These are phyloP conservation scores for Phytophthora pistaciae DNA, from an alignment of 352 stramenopile species.

Conservation along the genomic window DNA sequence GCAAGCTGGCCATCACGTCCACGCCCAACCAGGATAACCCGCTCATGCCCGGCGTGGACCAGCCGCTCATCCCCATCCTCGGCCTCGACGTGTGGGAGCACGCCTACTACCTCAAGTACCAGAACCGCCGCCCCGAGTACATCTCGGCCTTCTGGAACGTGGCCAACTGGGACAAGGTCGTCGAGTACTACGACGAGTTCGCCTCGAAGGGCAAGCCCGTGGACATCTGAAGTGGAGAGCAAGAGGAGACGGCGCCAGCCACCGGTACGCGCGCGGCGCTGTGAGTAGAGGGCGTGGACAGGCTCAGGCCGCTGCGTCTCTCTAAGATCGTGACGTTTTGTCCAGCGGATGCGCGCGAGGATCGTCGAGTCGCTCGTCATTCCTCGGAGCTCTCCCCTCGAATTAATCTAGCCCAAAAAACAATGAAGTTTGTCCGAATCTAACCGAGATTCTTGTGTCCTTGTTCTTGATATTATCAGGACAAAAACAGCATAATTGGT, in stretches of 20 bases:
- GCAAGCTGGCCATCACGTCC: slow-evolving; percentile 95
- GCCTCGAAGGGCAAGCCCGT: slow-evolving; percentile 87
- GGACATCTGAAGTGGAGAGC: slow-evolving; percentile 74
- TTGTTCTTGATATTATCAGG: neutral
- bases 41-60: slow-evolving; percentile 82
- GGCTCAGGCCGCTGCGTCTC: slow-evolving; percentile 9
- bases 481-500: neutral
- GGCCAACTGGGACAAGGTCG: slow-evolving; percentile 95
- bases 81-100: slow-evolving; percentile 97
- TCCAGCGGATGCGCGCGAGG: slow-evolving; percentile 16
- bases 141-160: slow-evolving; percentile 99
- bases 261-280: slow-evolving; percentile 25
- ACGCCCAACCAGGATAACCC: slow-evolving; percentile 97
- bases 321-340: slow-evolving; percentile 25
- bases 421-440: slow-evolving; percentile 29
- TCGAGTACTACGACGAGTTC: slow-evolving; percentile 93
- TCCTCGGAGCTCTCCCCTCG: slow-evolving; percentile 25
- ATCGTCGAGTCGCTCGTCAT: slow-evolving; percentile 19
- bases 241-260: slow-evolving; percentile 16
- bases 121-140: slow-evolving; percentile 97
- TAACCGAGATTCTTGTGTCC: neutral
- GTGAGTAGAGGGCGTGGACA: slow-evolving; percentile 14
- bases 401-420: slow-evolving; percentile 27
- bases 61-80: slow-evolving; percentile 93
- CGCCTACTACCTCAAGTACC: slow-evolving; percentile 98